Evolutionary conservation across 2,329 filamentous ascomycete species (phyloP).

Genomic region (Elsinoe arachidis): DNA sequence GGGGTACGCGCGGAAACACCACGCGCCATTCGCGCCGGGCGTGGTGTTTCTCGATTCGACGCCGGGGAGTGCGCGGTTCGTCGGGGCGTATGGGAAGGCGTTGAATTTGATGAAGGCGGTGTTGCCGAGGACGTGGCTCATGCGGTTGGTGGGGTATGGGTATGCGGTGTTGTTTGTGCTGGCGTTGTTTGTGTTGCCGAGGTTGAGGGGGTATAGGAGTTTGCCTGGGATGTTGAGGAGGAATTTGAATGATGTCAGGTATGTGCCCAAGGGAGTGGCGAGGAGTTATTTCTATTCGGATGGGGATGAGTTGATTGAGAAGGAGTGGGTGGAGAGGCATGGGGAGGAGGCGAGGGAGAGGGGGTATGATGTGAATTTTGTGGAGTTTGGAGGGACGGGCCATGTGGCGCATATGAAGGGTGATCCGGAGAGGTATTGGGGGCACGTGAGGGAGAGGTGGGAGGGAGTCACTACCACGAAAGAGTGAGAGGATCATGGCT

Average conservation of each 20-base stretch:
- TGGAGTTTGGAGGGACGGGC: conserved; percentile 39
- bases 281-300: conserved; percentile 47
- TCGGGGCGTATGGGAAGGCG: neutral
- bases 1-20: neutral
- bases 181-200: neutral
- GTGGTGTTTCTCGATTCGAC: conserved; percentile 8
- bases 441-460: conserved; percentile 41
- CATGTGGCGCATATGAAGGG: conserved; percentile 45
- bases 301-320: conserved; percentile 41
- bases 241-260: conserved; percentile 31
- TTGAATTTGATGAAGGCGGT: conserved; percentile 1
- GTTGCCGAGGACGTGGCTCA: conserved; percentile 5
- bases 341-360: conserved; percentile 33
- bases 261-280: conserved; percentile 36
- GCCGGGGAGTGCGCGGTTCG: conserved; percentile 10
- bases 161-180: conserved; percentile 6
- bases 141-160: neutral
- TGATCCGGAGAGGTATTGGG: conserved; percentile 46
- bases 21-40: neutral
- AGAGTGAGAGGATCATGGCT: neutral
- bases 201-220: conserved; percentile 15
- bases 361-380: conserved; percentile 37
- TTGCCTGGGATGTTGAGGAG: conserved; percentile 27
- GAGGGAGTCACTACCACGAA: conserved; percentile 20
- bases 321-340: conserved; percentile 42